A percentile compares a stretch with the other conserved stretches of the same genome.
Conservation (phyloP, 2,329 filamentous ascomycete species). For the Cercospora janseana region DNA sequence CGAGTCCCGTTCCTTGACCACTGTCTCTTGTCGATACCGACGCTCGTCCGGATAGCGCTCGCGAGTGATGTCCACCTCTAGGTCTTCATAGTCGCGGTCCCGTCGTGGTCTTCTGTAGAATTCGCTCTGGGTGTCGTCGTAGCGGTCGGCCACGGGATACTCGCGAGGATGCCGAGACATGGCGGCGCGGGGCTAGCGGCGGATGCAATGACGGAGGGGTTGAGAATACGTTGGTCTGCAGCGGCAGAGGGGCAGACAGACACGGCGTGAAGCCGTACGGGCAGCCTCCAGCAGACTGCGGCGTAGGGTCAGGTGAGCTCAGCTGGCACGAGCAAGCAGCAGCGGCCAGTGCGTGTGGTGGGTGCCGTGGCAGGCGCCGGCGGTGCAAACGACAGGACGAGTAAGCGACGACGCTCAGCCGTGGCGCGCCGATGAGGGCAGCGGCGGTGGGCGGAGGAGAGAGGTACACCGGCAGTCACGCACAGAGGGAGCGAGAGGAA, state of each 20-base stretch:
- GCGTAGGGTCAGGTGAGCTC: constrained; percentile 13
- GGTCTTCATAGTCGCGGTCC: constrained; percentile 49
- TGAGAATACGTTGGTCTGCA: constrained; percentile 7
- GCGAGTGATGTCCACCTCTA: constrained; percentile 49
- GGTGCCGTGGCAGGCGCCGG: too few relatives aligned
- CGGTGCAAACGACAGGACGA: constrained; percentile 1
- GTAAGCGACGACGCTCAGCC: not conserved
- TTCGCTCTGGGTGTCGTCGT: constrained; percentile 49
- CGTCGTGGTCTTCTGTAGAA: constrained; percentile 40
- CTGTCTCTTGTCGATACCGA: constrained; percentile 24
- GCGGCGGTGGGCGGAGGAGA: constrained; percentile 3
- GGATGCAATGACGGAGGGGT: constrained; percentile 5
- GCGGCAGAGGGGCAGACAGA: not conserved
- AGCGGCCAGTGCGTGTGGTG: not conserved
- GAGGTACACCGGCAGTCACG: not conserved
- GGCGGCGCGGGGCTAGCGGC: constrained; percentile 10
- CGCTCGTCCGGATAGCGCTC: constrained; percentile 31
- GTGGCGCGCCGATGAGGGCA: constrained; percentile 2
- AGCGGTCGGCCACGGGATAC: constrained; percentile 41
- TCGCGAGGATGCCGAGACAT: constrained; percentile 36
- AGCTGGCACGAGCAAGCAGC: not conserved
- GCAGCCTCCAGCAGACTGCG: constrained; percentile 4
- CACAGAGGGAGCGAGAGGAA: too few relatives aligned
- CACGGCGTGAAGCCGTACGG: not conserved
- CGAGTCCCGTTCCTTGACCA: constrained; percentile 36